Base-by-base conservation (phyloP, 2,329 filamentous ascomycete genomes). In the Cladosporium halotolerans region DNA sequence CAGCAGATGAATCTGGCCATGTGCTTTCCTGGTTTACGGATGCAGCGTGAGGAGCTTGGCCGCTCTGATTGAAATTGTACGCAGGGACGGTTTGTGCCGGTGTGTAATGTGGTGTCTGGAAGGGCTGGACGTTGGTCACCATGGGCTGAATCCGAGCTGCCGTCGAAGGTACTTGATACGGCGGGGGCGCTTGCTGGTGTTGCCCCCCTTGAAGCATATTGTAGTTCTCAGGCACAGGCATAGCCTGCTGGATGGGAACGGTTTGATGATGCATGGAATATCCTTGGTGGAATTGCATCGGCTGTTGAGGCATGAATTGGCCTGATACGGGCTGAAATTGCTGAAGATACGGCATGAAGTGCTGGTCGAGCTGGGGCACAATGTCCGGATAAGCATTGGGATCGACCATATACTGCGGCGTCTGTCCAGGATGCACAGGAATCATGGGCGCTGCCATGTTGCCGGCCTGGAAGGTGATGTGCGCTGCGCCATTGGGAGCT, bases 401-500 rank as follows among this genome's bases (percentile, higher is more conserved):
- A 51, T 51, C 48, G n/a, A 43, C 28, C 40, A 43, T 44, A 14
- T 51, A 51, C 39, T 50, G 47, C 32, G 48, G 40, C 16, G 44
- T 51, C 40, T 51, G 48, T 28, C 48, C 48, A 13, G 48, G 48
- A 11, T 51, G 40, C 31, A 51, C 33, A 32, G 54, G 49, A 14
- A 45, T 45, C 16, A 50, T 44, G 7, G 56, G 52, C 7, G 54
- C 54, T 18, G 57, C 51, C 33, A 49, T 41, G 11, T 55, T 55
- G 34, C 61, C 63, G 14, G 65, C 63, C 40, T 68, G 67, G 54
- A 70, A 70, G 19, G 64, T 66, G 51, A 70, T 69, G 39, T 69
- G 62, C 1, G 66, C 65, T 32, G 61, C 64, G 10, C 66, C 68
- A 77, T 75, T 53, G 68, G 74, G 40, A 68, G 72, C 62, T n/a